phyloP scores from a whole-genome alignment of 495 filamentous ascomycete genomes.

The Podospora bellae-mahoneyi region DNA sequence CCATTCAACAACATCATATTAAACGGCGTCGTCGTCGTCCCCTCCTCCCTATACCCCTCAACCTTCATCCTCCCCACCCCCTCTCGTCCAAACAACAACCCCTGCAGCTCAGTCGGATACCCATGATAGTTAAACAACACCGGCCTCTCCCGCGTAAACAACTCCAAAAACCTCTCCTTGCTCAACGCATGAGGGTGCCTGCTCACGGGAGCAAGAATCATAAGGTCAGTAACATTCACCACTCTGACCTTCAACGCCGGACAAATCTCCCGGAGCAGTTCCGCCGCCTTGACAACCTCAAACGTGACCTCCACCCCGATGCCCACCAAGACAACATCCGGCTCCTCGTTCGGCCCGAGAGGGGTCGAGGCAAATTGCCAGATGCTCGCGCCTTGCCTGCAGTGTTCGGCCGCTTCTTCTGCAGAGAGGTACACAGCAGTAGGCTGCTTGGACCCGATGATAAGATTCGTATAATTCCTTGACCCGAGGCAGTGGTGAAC shows the following conservation, averaged over 20 bases:
- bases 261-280: slow-evolving; percentile 51
- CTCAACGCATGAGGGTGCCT: slow-evolving; percentile 61
- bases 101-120: slow-evolving; percentile 60
- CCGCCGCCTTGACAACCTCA: slow-evolving; percentile 63
- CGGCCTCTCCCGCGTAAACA: slow-evolving; percentile 60
- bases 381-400: slow-evolving; percentile 58
- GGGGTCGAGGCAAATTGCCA: slow-evolving; percentile 58
- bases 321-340: slow-evolving; percentile 66
- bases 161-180: slow-evolving; percentile 49
- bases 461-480: slow-evolving; percentile 66
- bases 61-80: slow-evolving; percentile 52
- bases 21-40: slow-evolving; percentile 69
- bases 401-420: slow-evolving; percentile 65
- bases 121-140: slow-evolving; percentile 74
- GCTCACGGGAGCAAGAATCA: slow-evolving; percentile 61
- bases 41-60: slow-evolving; percentile 67
- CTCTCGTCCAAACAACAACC: slow-evolving; percentile 59
- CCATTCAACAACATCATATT: slow-evolving; percentile 70
- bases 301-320: slow-evolving; percentile 71
- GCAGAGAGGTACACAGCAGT: slow-evolving; percentile 63
- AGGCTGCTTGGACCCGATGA: slow-evolving; percentile 72
- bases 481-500: slow-evolving; percentile 62
- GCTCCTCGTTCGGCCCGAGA: slow-evolving; percentile 30
- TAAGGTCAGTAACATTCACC: slow-evolving; percentile 70
- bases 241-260: slow-evolving; percentile 60